Evolutionary conservation across 495 filamentous ascomycete species (phyloP).

Genomic region (Xanthoparmelia taractica): DNA sequence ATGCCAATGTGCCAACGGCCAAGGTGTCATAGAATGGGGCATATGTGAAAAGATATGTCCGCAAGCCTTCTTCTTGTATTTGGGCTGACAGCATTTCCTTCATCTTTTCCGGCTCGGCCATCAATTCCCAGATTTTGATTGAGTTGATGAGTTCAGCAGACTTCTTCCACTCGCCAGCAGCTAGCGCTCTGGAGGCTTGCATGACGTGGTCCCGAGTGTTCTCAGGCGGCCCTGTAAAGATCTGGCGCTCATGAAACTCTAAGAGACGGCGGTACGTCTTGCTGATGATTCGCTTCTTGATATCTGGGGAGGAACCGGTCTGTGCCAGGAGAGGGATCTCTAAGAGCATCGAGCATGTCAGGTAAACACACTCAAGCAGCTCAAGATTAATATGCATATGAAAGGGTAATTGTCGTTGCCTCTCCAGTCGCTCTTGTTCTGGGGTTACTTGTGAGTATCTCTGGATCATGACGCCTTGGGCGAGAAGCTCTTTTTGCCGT

Average conservation of each 20-base stretch:
- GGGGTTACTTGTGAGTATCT: conserved; percentile 89
- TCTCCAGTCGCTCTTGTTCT: conserved; percentile 93
- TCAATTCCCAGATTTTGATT: conserved; percentile 99
- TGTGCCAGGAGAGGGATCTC: conserved; percentile 97
- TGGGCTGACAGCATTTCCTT: conserved; percentile 95
- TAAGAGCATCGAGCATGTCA: conserved; percentile 96
- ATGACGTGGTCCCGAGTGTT: conserved; percentile 99
- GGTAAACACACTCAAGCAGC: conserved; percentile 94
- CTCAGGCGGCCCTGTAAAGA: conserved; percentile 96
- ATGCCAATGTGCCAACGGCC: conserved; percentile 69
- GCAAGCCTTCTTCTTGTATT: conserved; percentile 95
- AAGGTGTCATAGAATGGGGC: conserved; percentile 98
- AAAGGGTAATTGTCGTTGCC: conserved; percentile 94
- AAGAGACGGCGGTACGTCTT: conserved; percentile 99
- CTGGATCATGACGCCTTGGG: conserved; percentile 96
- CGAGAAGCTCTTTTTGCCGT: conserved; percentile 93
- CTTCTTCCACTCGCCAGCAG: conserved; percentile 97
- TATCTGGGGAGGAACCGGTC: conserved; percentile 88
- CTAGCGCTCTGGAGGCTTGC: conserved; percentile 94
- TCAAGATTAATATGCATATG: conserved; percentile 99
- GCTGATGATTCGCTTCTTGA: conserved; percentile 96
- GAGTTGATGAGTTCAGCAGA: conserved; percentile 82
- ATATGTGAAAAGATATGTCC: conserved; percentile 99
- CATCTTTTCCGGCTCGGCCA: conserved; percentile 75
- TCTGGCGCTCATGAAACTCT: conserved; percentile 98